phyloP scores from a whole-genome alignment of 192 early-diverging fungal genomes.

The Umbelopsis isabellina region DNA sequence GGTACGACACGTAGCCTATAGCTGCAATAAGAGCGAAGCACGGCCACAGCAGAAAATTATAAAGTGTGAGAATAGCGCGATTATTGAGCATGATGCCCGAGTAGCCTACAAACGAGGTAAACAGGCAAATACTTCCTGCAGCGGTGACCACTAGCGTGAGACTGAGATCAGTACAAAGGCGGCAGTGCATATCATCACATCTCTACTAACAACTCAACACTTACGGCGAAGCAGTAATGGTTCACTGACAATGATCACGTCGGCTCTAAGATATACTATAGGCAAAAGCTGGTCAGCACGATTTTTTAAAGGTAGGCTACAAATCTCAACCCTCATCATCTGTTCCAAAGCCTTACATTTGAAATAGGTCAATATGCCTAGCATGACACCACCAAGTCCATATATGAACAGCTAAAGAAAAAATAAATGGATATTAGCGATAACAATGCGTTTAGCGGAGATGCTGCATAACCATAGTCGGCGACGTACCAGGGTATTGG shows the following conservation, averaged over 20 bases:
- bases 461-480: not conserved
- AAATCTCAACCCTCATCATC: not conserved
- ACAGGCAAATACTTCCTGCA: constrained; percentile 41
- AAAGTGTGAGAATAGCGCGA: constrained; percentile 43
- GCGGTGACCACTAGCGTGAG: constrained; percentile 37
- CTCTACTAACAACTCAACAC: not conserved
- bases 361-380: constrained; percentile 27
- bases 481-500: constrained; percentile 48
- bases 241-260: constrained; percentile 38
- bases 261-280: constrained; percentile 37
- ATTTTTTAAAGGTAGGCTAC: not conserved
- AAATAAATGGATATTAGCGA: not conserved
- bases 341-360: constrained; percentile 27
- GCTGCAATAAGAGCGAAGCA: constrained; percentile 50
- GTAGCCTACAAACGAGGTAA: constrained; percentile 46
- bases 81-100: constrained; percentile 53
- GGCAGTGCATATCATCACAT: constrained; percentile 29
- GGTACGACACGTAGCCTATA: constrained; percentile 50
- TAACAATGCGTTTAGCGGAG: not conserved
- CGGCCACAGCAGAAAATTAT: constrained; percentile 51
- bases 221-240: constrained; percentile 32
- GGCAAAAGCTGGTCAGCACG: not conserved
- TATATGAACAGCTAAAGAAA: constrained; percentile 1
- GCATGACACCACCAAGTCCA: not conserved
- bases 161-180: constrained; percentile 18